Conservation (phyloP, 768 basidiomycete genomes). For the Phanerochaete carnosa region DNA sequence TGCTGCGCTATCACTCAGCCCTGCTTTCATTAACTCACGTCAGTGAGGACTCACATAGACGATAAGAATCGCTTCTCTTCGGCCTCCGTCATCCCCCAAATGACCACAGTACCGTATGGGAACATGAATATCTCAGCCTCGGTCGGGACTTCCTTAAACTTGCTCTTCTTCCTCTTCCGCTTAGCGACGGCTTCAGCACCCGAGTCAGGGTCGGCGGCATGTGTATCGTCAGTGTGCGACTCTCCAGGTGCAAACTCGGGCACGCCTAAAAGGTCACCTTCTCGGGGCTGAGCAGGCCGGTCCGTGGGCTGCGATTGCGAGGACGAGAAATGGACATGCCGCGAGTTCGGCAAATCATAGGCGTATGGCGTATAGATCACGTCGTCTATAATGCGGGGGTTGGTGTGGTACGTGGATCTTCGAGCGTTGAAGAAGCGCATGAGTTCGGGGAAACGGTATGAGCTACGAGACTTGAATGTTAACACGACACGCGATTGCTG, state of each 20-base stretch:
- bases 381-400: conserved; percentile 86
- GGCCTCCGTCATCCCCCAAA: conserved; percentile 96
- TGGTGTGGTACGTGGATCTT: conserved; percentile 77
- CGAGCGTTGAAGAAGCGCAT: conserved; percentile 89
- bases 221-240: conserved; percentile 20
- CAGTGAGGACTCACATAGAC: conserved; percentile 67
- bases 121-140: conserved; percentile 93
- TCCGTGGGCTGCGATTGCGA: conserved; percentile 12
- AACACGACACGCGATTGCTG: background rate
- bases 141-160: conserved; percentile 60
- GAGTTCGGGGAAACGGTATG: conserved; percentile 84
- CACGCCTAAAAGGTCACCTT: conserved; percentile 76
- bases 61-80: conserved; percentile 89
- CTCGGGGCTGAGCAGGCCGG: conserved; percentile 23
- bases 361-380: conserved; percentile 92
- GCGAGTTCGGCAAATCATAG: conserved; percentile 49
- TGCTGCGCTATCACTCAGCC: conserved; percentile 43
- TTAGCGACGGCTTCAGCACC: conserved; percentile 19
- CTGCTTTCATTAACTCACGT: conserved; percentile 1
- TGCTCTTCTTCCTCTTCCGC: conserved; percentile 53
- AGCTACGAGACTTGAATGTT: conserved; percentile 41
- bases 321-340: conserved; percentile 16
- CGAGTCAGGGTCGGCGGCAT: background rate
- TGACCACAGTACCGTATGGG: conserved; percentile 91
- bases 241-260: conserved; percentile 55